Conservation (phyloP, 2,329 filamentous ascomycete species). For the Fusarium temperatum region DNA sequence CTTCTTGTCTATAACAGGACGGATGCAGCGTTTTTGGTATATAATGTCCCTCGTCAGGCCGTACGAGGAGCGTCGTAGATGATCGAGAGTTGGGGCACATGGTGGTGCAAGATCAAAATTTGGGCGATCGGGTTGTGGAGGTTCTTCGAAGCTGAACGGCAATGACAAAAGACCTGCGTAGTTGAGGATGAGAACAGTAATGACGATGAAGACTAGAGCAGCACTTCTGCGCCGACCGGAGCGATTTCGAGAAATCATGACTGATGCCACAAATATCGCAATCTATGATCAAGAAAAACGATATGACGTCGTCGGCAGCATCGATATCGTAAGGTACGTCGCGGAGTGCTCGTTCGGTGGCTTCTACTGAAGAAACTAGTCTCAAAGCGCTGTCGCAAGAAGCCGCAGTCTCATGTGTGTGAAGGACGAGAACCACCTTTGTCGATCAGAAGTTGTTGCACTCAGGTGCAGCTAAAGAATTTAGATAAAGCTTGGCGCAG, state of each 20-base stretch:
- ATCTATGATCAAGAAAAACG: neutral
- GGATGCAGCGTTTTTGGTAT: constrained; percentile 57
- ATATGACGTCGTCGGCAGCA: constrained; percentile 9
- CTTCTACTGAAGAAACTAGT: neutral
- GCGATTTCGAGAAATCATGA: constrained; percentile 28
- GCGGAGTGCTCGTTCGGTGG: neutral
- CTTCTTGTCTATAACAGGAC: constrained; percentile 46
- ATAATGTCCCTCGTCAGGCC: constrained; percentile 53
- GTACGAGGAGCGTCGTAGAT: constrained; percentile 44
- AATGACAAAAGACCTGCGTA: constrained; percentile 24
- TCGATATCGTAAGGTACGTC: neutral
- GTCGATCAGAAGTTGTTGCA: neutral
- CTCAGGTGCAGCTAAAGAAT: constrained; percentile 8
- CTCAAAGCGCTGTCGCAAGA: neutral
- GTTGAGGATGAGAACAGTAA: constrained; percentile 19
- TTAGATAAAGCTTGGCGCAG: neutral
- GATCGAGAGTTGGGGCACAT: constrained; percentile 43
- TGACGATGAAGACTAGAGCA: constrained; percentile 7
- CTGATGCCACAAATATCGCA: constrained; percentile 4
- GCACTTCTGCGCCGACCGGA: constrained; percentile 29
- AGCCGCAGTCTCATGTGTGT: neutral
- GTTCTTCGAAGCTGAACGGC: constrained; percentile 32
- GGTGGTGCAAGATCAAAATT: constrained; percentile 27
- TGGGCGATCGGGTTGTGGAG: constrained; percentile 32
- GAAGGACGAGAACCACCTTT: neutral